Conservation (phyloP, 192 early-diverging fungal species). For the Coemansia sp. region DNA sequence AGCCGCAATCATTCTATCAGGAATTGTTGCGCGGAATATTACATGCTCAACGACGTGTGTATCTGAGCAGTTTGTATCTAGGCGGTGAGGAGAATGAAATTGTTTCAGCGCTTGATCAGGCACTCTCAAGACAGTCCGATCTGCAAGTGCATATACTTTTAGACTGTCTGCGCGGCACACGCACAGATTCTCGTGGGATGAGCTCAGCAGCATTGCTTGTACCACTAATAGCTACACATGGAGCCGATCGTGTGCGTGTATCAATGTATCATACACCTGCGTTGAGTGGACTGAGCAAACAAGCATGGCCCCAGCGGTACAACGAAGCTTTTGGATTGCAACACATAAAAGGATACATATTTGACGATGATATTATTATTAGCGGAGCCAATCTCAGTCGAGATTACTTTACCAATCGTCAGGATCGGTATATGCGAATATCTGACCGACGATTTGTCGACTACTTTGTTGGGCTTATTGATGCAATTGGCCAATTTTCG, state of each 20-base stretch:
- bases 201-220: slow-evolving; percentile 70
- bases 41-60: slow-evolving; percentile 69
- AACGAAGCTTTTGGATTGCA: slow-evolving; percentile 93
- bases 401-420: slow-evolving; percentile 94
- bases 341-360: slow-evolving; percentile 92
- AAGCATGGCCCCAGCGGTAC: slow-evolving; percentile 76
- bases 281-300: slow-evolving; percentile 66
- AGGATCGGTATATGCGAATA: slow-evolving; percentile 91
- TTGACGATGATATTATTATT: slow-evolving; percentile 81
- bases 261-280: slow-evolving; percentile 88
- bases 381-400: slow-evolving; percentile 86
- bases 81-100: slow-evolving; percentile 80
- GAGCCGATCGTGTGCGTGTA: slow-evolving; percentile 58
- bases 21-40: slow-evolving; percentile 60
- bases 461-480: slow-evolving; percentile 72
- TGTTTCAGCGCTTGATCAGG: slow-evolving; percentile 58
- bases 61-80: slow-evolving; percentile 86
- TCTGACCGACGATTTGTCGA: slow-evolving; percentile 55
- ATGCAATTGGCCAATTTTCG: slow-evolving; percentile 63
- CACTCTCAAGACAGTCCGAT: slow-evolving; percentile 51
- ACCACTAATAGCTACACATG: slow-evolving; percentile 28
- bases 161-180: slow-evolving; percentile 85
- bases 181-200: slow-evolving; percentile 45
- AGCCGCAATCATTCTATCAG: slow-evolving; percentile 58
- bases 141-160: slow-evolving; percentile 77